Conservation (phyloP, 495 filamentous ascomycete species). For the Xylaria nigripes region DNA sequence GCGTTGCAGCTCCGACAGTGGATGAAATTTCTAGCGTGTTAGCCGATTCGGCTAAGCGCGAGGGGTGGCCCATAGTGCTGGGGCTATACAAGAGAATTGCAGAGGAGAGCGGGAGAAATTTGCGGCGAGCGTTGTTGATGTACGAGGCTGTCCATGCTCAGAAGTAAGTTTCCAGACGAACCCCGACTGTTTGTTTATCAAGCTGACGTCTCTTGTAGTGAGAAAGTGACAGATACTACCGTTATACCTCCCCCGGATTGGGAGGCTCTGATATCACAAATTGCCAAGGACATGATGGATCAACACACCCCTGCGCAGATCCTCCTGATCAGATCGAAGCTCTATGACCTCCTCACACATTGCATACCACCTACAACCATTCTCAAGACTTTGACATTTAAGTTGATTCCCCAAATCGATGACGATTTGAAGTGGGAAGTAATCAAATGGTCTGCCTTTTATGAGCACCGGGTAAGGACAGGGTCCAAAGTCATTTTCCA, state of each 20-base stretch:
- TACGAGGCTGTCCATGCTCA: constrained; percentile 94
- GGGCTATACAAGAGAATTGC: constrained; percentile 76
- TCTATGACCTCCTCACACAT: constrained; percentile 93
- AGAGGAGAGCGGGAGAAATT: constrained; percentile 82
- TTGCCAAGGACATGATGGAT: constrained; percentile 82
- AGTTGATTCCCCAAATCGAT: constrained; percentile 77
- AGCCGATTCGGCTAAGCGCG: constrained; percentile 61
- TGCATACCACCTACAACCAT: constrained; percentile 93
- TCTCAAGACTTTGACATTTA: constrained; percentile 87
- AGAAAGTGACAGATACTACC: constrained; percentile 80
- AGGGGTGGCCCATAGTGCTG: constrained; percentile 63
- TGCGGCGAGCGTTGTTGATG: constrained; percentile 86
- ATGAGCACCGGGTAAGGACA: constrained; percentile 84
- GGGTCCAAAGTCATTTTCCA: constrained; percentile 97
- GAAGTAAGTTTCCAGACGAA: constrained; percentile 52
- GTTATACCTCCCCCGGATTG: constrained; percentile 92
- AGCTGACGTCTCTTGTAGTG: constrained; percentile 46
- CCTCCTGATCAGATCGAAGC: constrained; percentile 76
- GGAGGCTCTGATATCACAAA: constrained; percentile 79
- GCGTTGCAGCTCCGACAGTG: constrained; percentile 84
- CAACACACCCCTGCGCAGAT: constrained; percentile 84
- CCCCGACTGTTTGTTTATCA: background rate
- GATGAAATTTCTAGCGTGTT: constrained; percentile 74
- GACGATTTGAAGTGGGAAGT: constrained; percentile 84
- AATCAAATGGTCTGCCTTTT: constrained; percentile 93